Evolutionary conservation across 768 basidiomycete genomes (phyloP), one percentile per base, ranked within the genome.

Genomic region (Lactarius hengduanensis): DNA sequence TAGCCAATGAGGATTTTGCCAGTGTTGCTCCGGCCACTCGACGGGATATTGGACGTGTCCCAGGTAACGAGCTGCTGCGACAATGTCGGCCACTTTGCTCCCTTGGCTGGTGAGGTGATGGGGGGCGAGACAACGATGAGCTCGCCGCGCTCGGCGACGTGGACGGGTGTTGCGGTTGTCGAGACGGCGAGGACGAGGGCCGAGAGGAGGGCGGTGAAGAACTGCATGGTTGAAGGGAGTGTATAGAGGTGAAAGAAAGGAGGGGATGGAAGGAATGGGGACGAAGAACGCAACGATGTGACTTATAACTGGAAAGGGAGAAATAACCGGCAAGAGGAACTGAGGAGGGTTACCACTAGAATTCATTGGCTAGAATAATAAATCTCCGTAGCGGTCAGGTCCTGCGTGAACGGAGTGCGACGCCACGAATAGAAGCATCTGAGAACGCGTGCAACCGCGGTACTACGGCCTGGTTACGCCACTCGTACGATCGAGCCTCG

Each of bases 1-100:
- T 20, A 68, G 36, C 69, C 67, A 16, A 70, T 63, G 8, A 62
- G 4, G 36, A 70, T 34, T 7, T 2, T 8, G 38, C 69, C 69
- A 3, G 11, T 64, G 43, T 53, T 57, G 11, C 7, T 40, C 4
- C 1, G 2, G n/a, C n/a, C n/a, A n/a, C n/a, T n/a, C n/a, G n/a
- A n/a, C 16, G 69, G 60, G 26, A 68, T 32, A 0, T 10, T 3
- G 20, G 40, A 22, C 30, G 60, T 61, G 28, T 56, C 41, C 69
- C 69, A 70, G 5, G 2, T 40, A 22, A 68, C 69, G 20, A 0
- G 0, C 58, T 69, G 69, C 2, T 13, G 28, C 30, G 67, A 32
- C 26, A 20, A n/a, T 26, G 38, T 7, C 5, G 1, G 3, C 67
- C 67, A 70, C 15, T 3, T 20, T 0, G 2, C 5, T 10, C 43